These are phyloP conservation scores for Phytophthora brassicae DNA, from an alignment of 352 stramenopile species.

Conservation along the genomic window DNA sequence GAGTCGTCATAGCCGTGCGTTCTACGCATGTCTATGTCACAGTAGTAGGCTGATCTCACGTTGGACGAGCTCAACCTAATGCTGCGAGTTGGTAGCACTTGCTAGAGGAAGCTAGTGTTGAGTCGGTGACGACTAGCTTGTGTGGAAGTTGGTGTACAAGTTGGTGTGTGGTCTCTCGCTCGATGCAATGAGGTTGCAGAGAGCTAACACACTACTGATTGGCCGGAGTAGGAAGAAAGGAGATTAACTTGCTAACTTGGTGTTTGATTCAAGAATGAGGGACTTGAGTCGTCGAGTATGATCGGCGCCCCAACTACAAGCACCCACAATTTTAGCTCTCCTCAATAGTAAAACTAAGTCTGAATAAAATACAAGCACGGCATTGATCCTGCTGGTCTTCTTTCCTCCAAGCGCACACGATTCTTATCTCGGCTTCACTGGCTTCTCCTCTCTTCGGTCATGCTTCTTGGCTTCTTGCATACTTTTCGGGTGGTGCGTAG, in stretches of 20 bases:
- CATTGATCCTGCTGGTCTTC: slow-evolving; percentile 4
- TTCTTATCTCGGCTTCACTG: not conserved
- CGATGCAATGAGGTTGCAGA: slow-evolving; percentile 4
- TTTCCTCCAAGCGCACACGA: not conserved
- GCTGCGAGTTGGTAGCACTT: too few species aligned
- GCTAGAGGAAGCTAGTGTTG: too few species aligned
- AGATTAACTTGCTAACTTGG: not conserved
- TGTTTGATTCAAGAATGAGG: slow-evolving; percentile 16
- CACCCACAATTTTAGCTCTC: not conserved
- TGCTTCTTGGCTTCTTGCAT: too few species aligned
- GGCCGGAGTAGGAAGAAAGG: slow-evolving; percentile 9
- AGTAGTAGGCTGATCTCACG: not conserved
- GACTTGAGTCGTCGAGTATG: not conserved
- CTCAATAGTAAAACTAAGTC: slow-evolving; percentile 12
- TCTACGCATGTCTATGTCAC: not conserved
- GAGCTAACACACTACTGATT: slow-evolving; percentile 13
- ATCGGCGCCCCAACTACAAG: not conserved
- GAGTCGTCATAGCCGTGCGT: not conserved
- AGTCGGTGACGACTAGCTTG: too few species aligned
- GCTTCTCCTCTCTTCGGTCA: slow-evolving; percentile 3
- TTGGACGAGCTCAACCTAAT: too few species aligned
- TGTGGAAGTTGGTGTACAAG: too few species aligned
- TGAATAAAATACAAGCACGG: slow-evolving; percentile 8
- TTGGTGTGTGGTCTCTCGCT: not conserved
- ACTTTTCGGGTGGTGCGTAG: too few species aligned